Evolutionary conservation across 805 yeast species (phyloP).

Genomic region (Metschnikowia kunwiensis): DNA sequence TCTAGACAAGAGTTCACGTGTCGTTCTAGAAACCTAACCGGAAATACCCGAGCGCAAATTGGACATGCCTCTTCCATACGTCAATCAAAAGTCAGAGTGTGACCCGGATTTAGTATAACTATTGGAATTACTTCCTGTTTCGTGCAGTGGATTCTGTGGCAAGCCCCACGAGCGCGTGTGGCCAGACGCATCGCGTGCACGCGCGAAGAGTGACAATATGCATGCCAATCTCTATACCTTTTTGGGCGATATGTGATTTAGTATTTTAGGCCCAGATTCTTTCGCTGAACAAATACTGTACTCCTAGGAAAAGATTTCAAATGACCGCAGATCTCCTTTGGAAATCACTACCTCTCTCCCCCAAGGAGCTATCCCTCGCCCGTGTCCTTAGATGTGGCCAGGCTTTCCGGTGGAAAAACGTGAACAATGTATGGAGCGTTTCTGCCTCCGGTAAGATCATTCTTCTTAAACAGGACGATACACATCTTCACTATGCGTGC

Average conservation of each 20-base stretch:
- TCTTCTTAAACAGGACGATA: conserved; percentile 58
- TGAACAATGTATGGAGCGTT: conserved; percentile 63
- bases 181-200: conserved; percentile 3
- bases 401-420: conserved; percentile 74
- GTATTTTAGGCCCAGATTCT: too few species aligned
- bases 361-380: conserved; percentile 52
- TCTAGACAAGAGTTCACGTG: conserved; percentile 44
- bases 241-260: conserved; percentile 6
- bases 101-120: too few species aligned
- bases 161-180: conserved; percentile 1
- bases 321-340: conserved; percentile 19
- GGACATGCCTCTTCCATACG: conserved; percentile 29
- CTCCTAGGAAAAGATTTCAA: too few species aligned
- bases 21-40: conserved; percentile 28
- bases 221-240: conserved; percentile 8
- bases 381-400: conserved; percentile 82
- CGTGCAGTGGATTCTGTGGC: too few species aligned
- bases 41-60: conserved; percentile 29
- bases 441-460: conserved; percentile 58
- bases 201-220: conserved; percentile 3
- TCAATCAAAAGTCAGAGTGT: too few species aligned
- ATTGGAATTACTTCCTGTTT: too few species aligned
- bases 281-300: too few species aligned
- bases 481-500: conserved; percentile 47
- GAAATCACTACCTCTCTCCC: conserved; percentile 16